These are phyloP conservation scores for Colletotrichum liriopes DNA, from an alignment of 2,329 filamentous ascomycete species.

Conservation along the genomic window DNA sequence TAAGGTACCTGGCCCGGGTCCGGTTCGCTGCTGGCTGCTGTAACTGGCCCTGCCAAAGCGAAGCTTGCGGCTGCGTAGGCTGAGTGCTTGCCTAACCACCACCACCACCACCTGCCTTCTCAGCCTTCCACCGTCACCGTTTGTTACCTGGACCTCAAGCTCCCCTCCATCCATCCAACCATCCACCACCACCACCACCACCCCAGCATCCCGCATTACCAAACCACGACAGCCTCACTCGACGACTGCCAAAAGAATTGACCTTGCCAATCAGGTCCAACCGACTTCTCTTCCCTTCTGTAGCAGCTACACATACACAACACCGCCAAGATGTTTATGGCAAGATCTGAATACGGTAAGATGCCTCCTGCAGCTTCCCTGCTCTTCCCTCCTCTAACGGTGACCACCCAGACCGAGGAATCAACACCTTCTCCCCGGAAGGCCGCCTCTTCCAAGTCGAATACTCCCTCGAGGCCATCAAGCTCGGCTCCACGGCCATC, in stretches of 20 bases:
- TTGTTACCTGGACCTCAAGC: conserved; percentile 40
- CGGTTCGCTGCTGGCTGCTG: conserved; percentile 8
- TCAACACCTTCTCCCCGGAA: conserved; percentile 96
- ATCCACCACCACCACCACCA: conserved; percentile 12
- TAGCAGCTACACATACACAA: conserved; percentile 48
- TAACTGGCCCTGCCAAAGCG: conserved; percentile 13
- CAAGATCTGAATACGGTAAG: conserved; percentile 99
- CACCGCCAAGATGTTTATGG: conserved; percentile 93
- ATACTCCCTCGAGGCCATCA: conserved; percentile 99
- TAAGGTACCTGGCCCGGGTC: neutral
- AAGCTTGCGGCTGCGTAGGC: conserved; percentile 54
- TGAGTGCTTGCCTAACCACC: conserved; percentile 55
- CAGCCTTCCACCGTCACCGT: conserved; percentile 41
- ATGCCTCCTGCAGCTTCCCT: conserved; percentile 46
- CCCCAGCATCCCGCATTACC: conserved; percentile 26
- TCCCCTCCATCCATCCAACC: conserved; percentile 36
- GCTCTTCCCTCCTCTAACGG: conserved; percentile 43
- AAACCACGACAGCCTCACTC: conserved; percentile 29
- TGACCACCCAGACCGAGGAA: conserved; percentile 41
- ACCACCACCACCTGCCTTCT: conserved; percentile 28
- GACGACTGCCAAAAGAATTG: conserved; percentile 7
- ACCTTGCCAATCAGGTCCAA: conserved; percentile 2
- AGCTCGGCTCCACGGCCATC: conserved; percentile 98
- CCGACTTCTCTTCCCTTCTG: conserved; percentile 7
- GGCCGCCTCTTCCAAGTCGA: conserved; percentile 99